Base-by-base conservation (phyloP, 2,329 filamentous ascomycete genomes). In the Tolypocladium nubicola region DNA sequence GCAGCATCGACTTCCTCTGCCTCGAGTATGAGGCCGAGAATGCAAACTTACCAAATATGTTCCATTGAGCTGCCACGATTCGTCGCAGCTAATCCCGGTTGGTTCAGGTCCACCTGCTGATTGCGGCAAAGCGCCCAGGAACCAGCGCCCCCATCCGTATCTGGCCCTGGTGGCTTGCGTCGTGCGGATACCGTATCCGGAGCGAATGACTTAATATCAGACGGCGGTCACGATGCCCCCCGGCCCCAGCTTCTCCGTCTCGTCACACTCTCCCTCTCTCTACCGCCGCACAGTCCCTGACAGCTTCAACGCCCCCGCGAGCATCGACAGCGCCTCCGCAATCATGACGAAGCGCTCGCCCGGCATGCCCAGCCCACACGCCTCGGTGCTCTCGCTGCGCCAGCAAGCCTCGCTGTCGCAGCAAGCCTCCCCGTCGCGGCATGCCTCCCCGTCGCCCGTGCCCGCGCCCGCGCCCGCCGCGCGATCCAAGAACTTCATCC, bases 401-500 rank as follows among this genome's bases (percentile, higher is more conserved):
- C 71, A 74, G 55, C 67, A 71, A 38, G 68, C 72, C 57, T 66
- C 68, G 60, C 66, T 66, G 59, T 60, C 64, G 33, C 66, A 30
- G 26, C 26, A 30, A 30, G 26, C 26, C 26, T 30, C 26, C 26
- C 26, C 26, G 26, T 6, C 26, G 26, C 26, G 23, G 23, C 23
- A 3, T 26, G 23, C 23, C 23, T 26, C 23, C 23, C 23, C 23
- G 23, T 26, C 23, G 23, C 23, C 23, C 57, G 61, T 67, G 19
- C 65, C 64, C 50, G 62, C 50, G 56, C 33, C 52, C 7, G 57
- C 58, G 54, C 23, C 58, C 21, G 23, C 57, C 49, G 9, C 53
- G 58, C 60, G 53, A 52, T 64, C 68, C 23, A 69, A 66, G 60
- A 78, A 76, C 78, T 84, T 85, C 71, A 64, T 82, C 11, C 61